Base-by-base conservation (phyloP, 2,329 filamentous ascomycete species). In the Claviceps quebecensis region DNA sequence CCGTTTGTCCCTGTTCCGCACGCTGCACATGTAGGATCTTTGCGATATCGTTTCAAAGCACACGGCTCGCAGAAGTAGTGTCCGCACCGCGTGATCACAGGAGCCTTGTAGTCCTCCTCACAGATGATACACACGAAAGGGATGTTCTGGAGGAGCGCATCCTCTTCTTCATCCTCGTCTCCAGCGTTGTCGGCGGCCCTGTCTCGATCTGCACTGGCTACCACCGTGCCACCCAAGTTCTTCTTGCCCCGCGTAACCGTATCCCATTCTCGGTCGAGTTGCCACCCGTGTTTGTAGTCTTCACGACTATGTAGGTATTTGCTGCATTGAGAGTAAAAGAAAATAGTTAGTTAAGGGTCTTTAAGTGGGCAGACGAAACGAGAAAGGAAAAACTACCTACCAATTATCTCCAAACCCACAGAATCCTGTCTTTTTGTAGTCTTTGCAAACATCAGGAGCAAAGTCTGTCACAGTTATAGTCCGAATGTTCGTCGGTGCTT, bases 31-130 rank as follows among this genome's bases (percentile, higher is more conserved):
- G 80, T 81, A 4, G 90, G 90, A 59, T 90, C 87, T 63, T 87
- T 93, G 56, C 86, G 77, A 64, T 96, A 97, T 57, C 90, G 72
- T 63, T 86, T 81, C 59, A 97, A 71, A 26, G 93, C 93, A 66
- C 93, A 98, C 1, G 77, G 74, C 66, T 96, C 86, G 64, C 93
- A 98, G 63, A 97, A 97, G 66, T 97, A 97, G 66, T 98, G 93
- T 0, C 88, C 86, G 58, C 93, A 98, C 57, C 88, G 85, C 13
- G 93, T 97, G 23, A 91, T 72, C 13, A 97, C 78, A 0, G 93
- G 91, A 52, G 79, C 76, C 60, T 81, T 84, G 68, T 95, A 96
- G 1, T 81, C 68, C 39, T 81, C 77, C 60, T 83, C 81, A 73
- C 90, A 96, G 55, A 95, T 87, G 56, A 95, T 80, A 66, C 90